Evolutionary conservation across 768 basidiomycete species (phyloP), one percentile per base, ranked within the genome.

Genomic region (Boletus coccyginus): DNA sequence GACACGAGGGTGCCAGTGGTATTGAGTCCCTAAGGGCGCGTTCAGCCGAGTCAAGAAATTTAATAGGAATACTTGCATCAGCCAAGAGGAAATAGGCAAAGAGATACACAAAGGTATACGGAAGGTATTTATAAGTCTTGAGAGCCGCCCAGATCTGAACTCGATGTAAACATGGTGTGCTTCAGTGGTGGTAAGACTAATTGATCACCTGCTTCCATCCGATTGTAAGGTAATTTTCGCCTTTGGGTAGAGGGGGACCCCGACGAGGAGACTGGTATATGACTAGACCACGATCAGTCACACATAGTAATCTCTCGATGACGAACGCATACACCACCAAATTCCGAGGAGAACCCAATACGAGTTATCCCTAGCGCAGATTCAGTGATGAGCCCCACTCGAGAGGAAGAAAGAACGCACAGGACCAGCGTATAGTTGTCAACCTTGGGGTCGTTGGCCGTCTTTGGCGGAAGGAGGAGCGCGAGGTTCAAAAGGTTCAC

Each of bases 221-320:
- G 44, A 94, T 81, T 0, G 90, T 90, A 29, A 92, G 57, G 63
- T 93, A 94, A 56, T 71, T 80, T 60, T 92, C 85, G 47, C 86
- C 86, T 60, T 85, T 86, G 0, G 92, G 92, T 21, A 94, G 74
- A 13, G 84, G 73, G 50, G 91, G 89, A 0, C 92, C 92, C 3
- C 88, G 86, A 10, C 92, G 84, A n/a, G 86, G 88, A 64, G 90
- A 81, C 67, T 94, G 92, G 69, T 84, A 92, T 48, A 93, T 81
- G 62, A 94, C 90, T 92, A 50, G 19, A 42, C 1, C 44, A 14
- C 2, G 2, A 21, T 49, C 49, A 57, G 36, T 31, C 35, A 27
- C 19, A 1, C 27, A 0, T 27, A 1, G 12, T 9, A 35, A 49
- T 21, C 13, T 19, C 13, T 32, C 9, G 9, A 36, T 6, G 16